A percentile compares a stretch with the other conserved stretches of the same genome.
These are phyloP conservation scores for Letharia lupina DNA, from an alignment of 495 filamentous ascomycete genomes.

Conservation along the genomic window DNA sequence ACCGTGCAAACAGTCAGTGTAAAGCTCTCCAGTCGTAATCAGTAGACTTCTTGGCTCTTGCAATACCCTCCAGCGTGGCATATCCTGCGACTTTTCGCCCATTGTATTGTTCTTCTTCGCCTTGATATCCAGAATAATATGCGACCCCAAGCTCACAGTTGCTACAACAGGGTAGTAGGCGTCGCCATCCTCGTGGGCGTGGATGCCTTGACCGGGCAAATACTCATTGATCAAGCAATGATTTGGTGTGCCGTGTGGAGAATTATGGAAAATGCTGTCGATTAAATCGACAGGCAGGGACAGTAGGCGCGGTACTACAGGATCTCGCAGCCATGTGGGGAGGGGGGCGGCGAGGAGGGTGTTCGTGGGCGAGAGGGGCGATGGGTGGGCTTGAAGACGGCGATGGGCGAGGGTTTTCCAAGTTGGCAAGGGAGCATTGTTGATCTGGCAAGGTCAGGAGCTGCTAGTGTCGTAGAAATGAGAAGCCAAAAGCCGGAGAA, in stretches of 20 bases:
- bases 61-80: conserved; percentile 54
- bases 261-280: conserved; percentile 51
- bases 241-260: conserved; percentile 72
- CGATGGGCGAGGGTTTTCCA: conserved; percentile 83
- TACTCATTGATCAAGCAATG: conserved; percentile 96
- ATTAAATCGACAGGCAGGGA: conserved; percentile 34
- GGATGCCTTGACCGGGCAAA: conserved; percentile 77
- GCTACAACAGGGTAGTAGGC: conserved; percentile 85
- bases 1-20: conserved; percentile 68
- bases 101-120: conserved; percentile 40
- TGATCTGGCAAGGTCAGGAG: conserved; percentile 29
- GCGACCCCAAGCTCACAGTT: conserved; percentile 75
- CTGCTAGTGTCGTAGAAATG: conserved; percentile 3
- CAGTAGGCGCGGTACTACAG: conserved; percentile 60
- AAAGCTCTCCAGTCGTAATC: conserved; percentile 59
- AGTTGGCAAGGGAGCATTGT: conserved; percentile 56
- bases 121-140: conserved; percentile 72
- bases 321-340: conserved; percentile 66
- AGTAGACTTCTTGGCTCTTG: conserved; percentile 82
- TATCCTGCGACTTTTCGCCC: conserved; percentile 24
- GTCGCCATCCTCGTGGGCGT: conserved; percentile 88
- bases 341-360: conserved; percentile 67
- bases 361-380: conserved; percentile 60
- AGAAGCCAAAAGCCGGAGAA: background rate
- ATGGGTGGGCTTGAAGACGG: conserved; percentile 85